Conservation (phyloP, 306 rosid species). For the Echinosophora koreensis region DNA sequence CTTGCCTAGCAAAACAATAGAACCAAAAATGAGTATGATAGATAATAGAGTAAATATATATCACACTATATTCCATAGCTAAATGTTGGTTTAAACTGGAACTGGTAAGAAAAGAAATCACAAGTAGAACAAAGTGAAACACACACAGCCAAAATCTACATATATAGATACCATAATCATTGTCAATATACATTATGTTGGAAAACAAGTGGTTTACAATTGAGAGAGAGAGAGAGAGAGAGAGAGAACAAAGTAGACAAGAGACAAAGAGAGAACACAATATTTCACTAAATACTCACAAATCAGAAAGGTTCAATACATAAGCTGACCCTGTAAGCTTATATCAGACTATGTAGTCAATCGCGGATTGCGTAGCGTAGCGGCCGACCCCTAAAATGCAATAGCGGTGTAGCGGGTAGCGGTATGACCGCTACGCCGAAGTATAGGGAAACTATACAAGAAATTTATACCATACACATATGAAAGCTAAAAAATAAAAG, state of each 20-base stretch:
- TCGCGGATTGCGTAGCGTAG: too few species aligned
- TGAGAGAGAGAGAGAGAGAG: not conserved
- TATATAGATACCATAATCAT: not conserved
- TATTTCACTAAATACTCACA: not conserved
- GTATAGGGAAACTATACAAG: too few species aligned
- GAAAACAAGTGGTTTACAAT: not conserved
- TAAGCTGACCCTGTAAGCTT: not conserved
- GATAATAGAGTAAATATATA: constrained; percentile 12
- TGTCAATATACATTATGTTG: not conserved
- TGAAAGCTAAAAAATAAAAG: too few species aligned
- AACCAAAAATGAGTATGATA: constrained; percentile 5
- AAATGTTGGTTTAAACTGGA: constrained; percentile 7
- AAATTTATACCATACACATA: too few species aligned
- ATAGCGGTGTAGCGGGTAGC: too few species aligned
- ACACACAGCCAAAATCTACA: not conserved
- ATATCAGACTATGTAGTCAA: too few species aligned
- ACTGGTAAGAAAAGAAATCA: not conserved
- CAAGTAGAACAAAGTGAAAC: not conserved
- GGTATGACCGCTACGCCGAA: too few species aligned
- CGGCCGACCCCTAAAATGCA: too few species aligned
- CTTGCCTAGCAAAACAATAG: constrained; percentile 67
- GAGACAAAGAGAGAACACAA: not conserved
- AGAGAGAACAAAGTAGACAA: not conserved
- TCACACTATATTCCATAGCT: constrained; percentile 9
- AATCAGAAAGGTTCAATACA: constrained; percentile 8